A percentile compares a stretch with the other conserved stretches of the same genome.
Evolutionary conservation across 495 filamentous ascomycete genomes (phyloP).

Genomic region (Trichoderma asperelloides): DNA sequence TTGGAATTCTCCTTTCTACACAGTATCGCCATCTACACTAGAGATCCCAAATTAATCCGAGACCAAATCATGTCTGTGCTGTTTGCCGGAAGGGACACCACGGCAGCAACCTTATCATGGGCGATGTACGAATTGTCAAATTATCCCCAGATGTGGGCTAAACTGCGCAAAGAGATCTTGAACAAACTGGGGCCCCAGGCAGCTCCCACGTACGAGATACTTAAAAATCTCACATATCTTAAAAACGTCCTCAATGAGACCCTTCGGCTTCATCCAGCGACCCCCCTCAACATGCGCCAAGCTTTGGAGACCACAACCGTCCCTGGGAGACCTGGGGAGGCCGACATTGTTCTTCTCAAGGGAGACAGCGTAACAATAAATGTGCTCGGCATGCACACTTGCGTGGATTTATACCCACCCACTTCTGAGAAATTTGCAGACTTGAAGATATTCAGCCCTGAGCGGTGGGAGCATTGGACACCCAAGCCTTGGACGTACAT

Average conservation of each 20-base stretch:
- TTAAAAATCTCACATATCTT: constrained; percentile 31
- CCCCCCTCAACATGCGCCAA: constrained; percentile 40
- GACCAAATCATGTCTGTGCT: constrained; percentile 51
- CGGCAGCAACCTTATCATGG: constrained; percentile 47
- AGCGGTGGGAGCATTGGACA: constrained; percentile 45
- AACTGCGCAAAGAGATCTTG: constrained; percentile 34
- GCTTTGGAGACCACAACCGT: constrained; percentile 32
- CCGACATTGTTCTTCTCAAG: constrained; percentile 24
- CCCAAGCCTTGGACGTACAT: constrained; percentile 53
- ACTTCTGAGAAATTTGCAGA: constrained; percentile 30
- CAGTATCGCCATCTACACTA: constrained; percentile 33
- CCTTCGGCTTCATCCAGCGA: constrained; percentile 41
- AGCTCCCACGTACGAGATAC: constrained; percentile 28
- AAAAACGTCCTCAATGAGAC: constrained; percentile 36
- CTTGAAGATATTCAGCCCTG: constrained; percentile 44
- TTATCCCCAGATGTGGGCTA: constrained; percentile 37
- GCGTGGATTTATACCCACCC: constrained; percentile 42
- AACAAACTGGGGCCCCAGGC: constrained; percentile 19
- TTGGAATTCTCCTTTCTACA: constrained; percentile 39
- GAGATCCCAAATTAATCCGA: constrained; percentile 42
- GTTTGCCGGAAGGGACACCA: constrained; percentile 55
- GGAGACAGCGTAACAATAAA: constrained; percentile 36
- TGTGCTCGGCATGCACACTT: constrained; percentile 43
- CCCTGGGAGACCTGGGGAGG: constrained; percentile 16
- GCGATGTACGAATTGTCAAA: constrained; percentile 44